Evolutionary conservation across 306 rosid species (phyloP).

Genomic region (Vicia sativa): DNA sequence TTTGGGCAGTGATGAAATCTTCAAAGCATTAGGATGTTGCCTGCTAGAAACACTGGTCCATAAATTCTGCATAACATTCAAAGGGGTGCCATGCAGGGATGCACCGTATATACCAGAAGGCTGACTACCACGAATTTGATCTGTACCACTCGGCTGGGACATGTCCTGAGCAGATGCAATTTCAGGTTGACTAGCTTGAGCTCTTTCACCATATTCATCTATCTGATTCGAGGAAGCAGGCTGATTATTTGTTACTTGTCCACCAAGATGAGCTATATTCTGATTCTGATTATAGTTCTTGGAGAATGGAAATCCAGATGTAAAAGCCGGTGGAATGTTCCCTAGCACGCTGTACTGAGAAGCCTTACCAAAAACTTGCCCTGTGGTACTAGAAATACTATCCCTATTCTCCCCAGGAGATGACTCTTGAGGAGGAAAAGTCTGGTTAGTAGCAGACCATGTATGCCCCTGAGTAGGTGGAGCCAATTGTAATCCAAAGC

Average conservation of each 20-base stretch:
- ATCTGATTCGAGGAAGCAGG: slow-evolving; percentile 52
- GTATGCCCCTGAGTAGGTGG: slow-evolving; percentile 76
- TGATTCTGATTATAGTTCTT: slow-evolving; percentile 61
- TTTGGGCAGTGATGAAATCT: slow-evolving; percentile 48
- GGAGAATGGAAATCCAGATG: slow-evolving; percentile 66
- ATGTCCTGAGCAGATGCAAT: slow-evolving; percentile 49
- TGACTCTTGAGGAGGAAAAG: slow-evolving; percentile 52
- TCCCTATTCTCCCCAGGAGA: slow-evolving; percentile 64
- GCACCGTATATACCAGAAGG: slow-evolving; percentile 44
- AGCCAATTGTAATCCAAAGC: slow-evolving; percentile 89
- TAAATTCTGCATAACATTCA: slow-evolving; percentile 57
- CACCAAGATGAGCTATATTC: slow-evolving; percentile 51
- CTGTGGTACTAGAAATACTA: slow-evolving; percentile 52
- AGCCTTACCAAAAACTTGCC: slow-evolving; percentile 50
- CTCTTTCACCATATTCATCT: slow-evolving; percentile 56
- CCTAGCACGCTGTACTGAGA: slow-evolving; percentile 53
- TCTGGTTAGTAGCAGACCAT: slow-evolving; percentile 53
- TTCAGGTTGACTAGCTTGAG: slow-evolving; percentile 56
- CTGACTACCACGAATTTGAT: slow-evolving; percentile 45
- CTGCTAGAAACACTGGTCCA: slow-evolving; percentile 68
- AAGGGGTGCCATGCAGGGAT: slow-evolving; percentile 49
- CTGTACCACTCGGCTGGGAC: slow-evolving; percentile 53
- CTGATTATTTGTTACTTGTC: slow-evolving; percentile 52
- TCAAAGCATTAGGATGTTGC: slow-evolving; percentile 51
- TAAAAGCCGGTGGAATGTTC: slow-evolving; percentile 50